phyloP scores from a whole-genome alignment of 2,329 filamentous ascomycete genomes.

The Aureobasidium sp. region DNA sequence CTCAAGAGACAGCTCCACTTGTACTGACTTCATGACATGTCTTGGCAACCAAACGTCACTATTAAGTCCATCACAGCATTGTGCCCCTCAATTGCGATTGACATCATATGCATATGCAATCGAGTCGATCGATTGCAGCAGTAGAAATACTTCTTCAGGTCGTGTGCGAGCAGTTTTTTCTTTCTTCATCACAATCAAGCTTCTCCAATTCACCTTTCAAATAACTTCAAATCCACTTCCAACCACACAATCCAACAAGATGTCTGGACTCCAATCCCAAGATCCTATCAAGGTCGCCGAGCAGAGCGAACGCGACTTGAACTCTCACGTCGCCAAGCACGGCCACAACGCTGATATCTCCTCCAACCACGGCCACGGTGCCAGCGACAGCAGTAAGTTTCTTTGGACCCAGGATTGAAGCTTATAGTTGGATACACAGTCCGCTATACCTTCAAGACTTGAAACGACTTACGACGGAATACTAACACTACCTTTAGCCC shows the following conservation, averaged over 20 bases:
- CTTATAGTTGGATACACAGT: not conserved
- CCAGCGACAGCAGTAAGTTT: constrained; percentile 34
- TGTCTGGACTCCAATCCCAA: constrained; percentile 39
- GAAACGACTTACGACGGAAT: not conserved
- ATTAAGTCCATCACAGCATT: not conserved
- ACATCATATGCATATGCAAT: not conserved
- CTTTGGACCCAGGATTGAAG: not conserved
- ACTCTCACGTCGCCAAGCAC: constrained; percentile 35
- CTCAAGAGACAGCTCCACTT: not conserved
- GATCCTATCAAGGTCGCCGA: constrained; percentile 39
- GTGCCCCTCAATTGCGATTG: not conserved
- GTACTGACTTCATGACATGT: constrained; percentile 6
- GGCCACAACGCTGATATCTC: constrained; percentile 26
- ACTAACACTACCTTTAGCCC: constrained; percentile 26
- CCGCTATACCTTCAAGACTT: not conserved
- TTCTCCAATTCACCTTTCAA: constrained; percentile 11
- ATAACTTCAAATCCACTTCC: constrained; percentile 14
- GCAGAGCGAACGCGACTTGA: constrained; percentile 44
- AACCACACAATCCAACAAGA: constrained; percentile 20
- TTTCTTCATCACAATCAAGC: constrained; percentile 13
- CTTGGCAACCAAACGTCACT: constrained; percentile 2
- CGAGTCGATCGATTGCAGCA: constrained; percentile 10
- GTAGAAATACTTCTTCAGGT: constrained; percentile 12
- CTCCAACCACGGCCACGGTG: constrained; percentile 19
- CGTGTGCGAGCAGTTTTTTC: not conserved